These are phyloP conservation scores for Ceratocystis variospora DNA, from an alignment of 2,329 filamentous ascomycete genomes.

Conservation along the genomic window DNA sequence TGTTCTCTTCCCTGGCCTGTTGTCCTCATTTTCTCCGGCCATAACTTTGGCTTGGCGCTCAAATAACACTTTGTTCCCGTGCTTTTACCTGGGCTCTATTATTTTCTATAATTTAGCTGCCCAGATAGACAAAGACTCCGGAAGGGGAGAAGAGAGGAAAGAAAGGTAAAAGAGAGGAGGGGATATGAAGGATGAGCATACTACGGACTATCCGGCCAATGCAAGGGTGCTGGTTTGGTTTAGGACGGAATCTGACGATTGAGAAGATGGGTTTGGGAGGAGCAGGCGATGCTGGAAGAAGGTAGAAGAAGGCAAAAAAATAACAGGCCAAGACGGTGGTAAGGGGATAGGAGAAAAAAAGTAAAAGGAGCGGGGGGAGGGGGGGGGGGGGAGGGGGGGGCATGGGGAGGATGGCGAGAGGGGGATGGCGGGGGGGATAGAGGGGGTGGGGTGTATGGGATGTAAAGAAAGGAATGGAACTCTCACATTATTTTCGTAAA, in stretches of 20 bases:
- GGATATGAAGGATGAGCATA: not conserved
- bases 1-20: not conserved
- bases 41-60: not conserved
- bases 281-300: not conserved
- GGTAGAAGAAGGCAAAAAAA: not conserved
- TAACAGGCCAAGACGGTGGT: not conserved
- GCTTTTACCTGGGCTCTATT: no score
- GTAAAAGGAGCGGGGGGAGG: not conserved
- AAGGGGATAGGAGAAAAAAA: not conserved
- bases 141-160: not conserved
- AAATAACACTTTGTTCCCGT: not conserved
- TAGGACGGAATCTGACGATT: not conserved
- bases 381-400: not conserved
- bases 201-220: conserved; percentile 5
- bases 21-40: conserved; percentile 2
- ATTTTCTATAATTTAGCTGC: not conserved
- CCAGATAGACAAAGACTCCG: not conserved
- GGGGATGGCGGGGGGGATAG: no score
- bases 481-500: not conserved
- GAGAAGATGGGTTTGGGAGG: not conserved
- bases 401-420: not conserved
- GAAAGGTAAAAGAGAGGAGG: not conserved
- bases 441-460: not conserved
- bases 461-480: not conserved
- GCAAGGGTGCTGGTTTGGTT: not conserved